Evolutionary conservation across 768 basidiomycete species (phyloP).

Genomic region (Xanthoconium purpureum): DNA sequence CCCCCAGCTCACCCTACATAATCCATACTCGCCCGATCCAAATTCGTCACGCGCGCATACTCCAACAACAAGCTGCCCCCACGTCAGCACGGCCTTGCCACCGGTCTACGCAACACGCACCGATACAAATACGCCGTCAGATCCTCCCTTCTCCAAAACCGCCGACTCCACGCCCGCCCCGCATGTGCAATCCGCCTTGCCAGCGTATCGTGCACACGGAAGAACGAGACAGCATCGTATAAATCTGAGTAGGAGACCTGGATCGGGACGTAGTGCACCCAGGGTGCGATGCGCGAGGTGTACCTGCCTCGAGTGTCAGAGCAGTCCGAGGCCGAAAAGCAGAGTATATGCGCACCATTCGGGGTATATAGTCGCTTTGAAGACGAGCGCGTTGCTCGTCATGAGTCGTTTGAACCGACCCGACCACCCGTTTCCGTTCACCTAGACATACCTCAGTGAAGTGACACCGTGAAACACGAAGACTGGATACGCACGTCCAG

Average conservation of each 20-base stretch:
- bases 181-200: slow-evolving; percentile 53
- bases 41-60: slow-evolving; percentile 50
- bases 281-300: slow-evolving; percentile 55
- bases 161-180: slow-evolving; percentile 55
- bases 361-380: slow-evolving; percentile 71
- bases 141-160: slow-evolving; percentile 60
- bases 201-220: slow-evolving; percentile 62
- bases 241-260: slow-evolving; percentile 64
- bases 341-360: slow-evolving; percentile 50
- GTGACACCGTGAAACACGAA: background rate
- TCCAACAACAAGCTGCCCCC: slow-evolving; percentile 47
- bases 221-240: slow-evolving; percentile 70
- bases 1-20: slow-evolving; percentile 18
- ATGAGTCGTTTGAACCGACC: slow-evolving; percentile 66
- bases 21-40: slow-evolving; percentile 43
- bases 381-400: slow-evolving; percentile 57
- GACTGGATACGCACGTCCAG: slow-evolving; percentile 42
- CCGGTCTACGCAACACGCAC: slow-evolving; percentile 28
- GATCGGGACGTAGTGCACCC: slow-evolving; percentile 75
- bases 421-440: slow-evolving; percentile 69
- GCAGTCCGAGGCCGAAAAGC: no score
- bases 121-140: slow-evolving; percentile 57
- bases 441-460: slow-evolving; percentile 26
- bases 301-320: slow-evolving; percentile 37
- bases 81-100: background rate